phyloP scores from a whole-genome alignment of 169 alveolate species.

The Cystoisospora suis region DNA sequence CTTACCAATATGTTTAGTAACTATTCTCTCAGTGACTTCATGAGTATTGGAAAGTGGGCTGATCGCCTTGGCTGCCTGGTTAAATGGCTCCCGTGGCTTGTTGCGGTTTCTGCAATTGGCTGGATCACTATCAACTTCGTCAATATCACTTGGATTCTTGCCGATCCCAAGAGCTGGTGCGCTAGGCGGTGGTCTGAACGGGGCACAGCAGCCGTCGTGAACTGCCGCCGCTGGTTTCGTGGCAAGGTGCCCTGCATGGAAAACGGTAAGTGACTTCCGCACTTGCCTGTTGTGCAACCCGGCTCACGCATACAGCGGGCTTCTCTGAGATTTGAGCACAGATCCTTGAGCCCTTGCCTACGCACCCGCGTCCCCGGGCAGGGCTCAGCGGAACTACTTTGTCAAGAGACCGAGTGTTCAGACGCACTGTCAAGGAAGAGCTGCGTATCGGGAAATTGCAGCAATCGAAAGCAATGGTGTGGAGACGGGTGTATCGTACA shows the following conservation, averaged over 20 bases:
- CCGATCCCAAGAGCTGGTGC: constrained; percentile 73
- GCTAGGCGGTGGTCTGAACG: constrained; percentile 62
- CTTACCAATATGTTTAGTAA: constrained; percentile 75
- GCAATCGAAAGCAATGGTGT: too few species aligned
- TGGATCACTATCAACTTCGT: constrained; percentile 68
- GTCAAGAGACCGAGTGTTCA: too few species aligned
- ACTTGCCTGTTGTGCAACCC: too few species aligned
- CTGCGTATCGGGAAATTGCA: too few species aligned
- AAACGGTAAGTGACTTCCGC: background rate
- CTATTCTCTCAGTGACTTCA: constrained; percentile 80
- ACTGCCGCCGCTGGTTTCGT: constrained; percentile 69
- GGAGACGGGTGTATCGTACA: too few species aligned
- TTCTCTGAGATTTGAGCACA: too few species aligned
- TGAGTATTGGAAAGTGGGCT: constrained; percentile 79
- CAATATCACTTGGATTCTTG: constrained; percentile 67
- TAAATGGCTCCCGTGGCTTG: constrained; percentile 84
- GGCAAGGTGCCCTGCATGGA: constrained; percentile 48
- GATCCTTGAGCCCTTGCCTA: too few species aligned
- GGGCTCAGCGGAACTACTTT: too few species aligned
- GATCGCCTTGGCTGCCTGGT: constrained; percentile 81
- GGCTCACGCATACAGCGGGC: too few species aligned
- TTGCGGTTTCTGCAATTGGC: constrained; percentile 67
- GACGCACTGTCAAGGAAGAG: too few species aligned
- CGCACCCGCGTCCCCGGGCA: too few species aligned
- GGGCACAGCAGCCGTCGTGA: constrained; percentile 65